Evolutionary conservation across 1,139 yeast species (phyloP).

Genomic region (Ogataea hybrid): DNA sequence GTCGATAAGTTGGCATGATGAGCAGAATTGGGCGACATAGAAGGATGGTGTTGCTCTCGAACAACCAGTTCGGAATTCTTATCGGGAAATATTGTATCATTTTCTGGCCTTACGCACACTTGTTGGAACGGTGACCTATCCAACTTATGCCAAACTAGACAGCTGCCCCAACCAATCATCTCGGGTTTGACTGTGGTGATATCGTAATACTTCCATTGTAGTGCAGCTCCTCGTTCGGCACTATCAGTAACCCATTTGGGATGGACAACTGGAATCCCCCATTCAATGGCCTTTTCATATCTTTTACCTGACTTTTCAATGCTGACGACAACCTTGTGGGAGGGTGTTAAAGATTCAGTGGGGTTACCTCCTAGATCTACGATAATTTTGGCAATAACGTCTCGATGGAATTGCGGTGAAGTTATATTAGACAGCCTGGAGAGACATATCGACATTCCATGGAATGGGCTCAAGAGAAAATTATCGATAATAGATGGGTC

Average conservation of each 20-base stretch:
- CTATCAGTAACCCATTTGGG: conserved; percentile 76
- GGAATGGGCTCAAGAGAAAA: conserved; percentile 25
- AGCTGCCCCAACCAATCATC: conserved; percentile 45
- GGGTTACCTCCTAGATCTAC: conserved; percentile 57
- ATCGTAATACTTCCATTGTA: conserved; percentile 50
- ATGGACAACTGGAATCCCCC: conserved; percentile 70
- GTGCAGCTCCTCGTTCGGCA: conserved; percentile 54
- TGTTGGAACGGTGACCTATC: not conserved
- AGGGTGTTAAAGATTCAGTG: conserved; percentile 53
- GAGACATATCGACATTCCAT: conserved; percentile 29
- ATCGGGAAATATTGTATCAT: not conserved
- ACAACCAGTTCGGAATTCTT: not conserved
- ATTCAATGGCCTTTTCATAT: conserved; percentile 59
- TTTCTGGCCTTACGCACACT: too few relatives aligned
- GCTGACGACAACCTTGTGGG: conserved; percentile 52
- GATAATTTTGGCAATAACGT: conserved; percentile 40
- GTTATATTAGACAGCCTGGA: conserved; percentile 25
- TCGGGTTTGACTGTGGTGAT: conserved; percentile 32
- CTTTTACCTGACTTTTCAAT: conserved; percentile 58
- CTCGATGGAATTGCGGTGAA: conserved; percentile 27
- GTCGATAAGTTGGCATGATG: too few relatives aligned
- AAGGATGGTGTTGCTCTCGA: too few relatives aligned
- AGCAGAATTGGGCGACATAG: too few relatives aligned
- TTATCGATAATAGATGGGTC: conserved; percentile 21
- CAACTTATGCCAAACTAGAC: conserved; percentile 49